phyloP scores from a whole-genome alignment of 345 rosid species.

The Dovyalis caffra region DNA sequence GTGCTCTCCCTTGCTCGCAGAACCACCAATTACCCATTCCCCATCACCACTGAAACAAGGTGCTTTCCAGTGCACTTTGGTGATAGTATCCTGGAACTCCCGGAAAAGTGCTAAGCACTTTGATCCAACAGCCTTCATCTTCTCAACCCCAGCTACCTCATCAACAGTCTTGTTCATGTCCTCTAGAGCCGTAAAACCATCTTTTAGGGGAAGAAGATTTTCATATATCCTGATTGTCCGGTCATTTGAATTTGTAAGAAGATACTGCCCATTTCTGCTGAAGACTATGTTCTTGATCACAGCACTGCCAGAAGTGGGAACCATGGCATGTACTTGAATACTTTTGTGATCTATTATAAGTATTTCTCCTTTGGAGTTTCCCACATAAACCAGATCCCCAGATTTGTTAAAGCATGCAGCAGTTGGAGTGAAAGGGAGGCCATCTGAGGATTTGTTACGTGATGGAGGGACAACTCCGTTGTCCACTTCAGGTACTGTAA shows the following conservation, averaged over 20 bases:
- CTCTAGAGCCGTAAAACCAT: conserved; percentile 46
- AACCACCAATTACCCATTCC: conserved; percentile 98
- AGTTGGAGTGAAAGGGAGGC: conserved; percentile 71
- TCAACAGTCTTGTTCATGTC: conserved; percentile 45
- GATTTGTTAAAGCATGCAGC: conserved; percentile 93
- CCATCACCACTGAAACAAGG: conserved; percentile 99
- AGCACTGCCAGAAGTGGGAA: conserved; percentile 67
- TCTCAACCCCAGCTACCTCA: conserved; percentile 63
- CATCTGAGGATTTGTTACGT: conserved; percentile 69
- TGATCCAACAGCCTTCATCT: conserved; percentile 70
- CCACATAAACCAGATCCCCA: conserved; percentile 93
- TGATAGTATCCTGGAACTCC: conserved; percentile 95
- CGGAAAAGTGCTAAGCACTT: conserved; percentile 79
- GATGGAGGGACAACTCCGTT: conserved; percentile 56
- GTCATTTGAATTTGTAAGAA: conserved; percentile 95
- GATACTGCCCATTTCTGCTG: conserved; percentile 85
- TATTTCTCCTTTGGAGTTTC: conserved; percentile 94
- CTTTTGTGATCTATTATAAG: conserved; percentile 75
- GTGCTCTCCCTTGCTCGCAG: conserved; percentile 98
- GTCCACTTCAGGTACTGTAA: conserved; percentile 48
- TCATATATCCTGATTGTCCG: conserved; percentile 87
- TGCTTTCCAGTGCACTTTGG: conserved; percentile 97
- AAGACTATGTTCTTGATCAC: conserved; percentile 82
- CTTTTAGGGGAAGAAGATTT: conserved; percentile 80
- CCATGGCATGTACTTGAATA: conserved; percentile 58